These are phyloP conservation scores for Moesziomyces antarcticus DNA, from an alignment of 1,284 basidiomycete genomes.

Conservation along the genomic window DNA sequence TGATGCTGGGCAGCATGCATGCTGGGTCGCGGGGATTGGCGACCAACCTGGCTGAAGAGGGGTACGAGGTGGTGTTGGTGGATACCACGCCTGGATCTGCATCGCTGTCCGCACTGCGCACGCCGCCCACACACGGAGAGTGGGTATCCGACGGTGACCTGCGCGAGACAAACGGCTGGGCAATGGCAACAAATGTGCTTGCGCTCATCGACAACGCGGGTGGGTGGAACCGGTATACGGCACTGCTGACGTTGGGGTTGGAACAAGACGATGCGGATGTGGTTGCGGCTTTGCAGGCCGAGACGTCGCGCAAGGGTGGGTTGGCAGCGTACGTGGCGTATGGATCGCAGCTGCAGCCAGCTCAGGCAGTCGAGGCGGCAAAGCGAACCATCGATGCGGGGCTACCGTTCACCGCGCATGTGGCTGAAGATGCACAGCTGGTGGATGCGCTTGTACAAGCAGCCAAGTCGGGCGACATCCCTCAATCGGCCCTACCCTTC, in stretches of 20 bases:
- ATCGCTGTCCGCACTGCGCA: constrained; percentile 17
- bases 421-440: constrained; percentile 11
- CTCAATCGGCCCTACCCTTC: constrained; percentile 24
- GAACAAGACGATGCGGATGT: constrained; percentile 18
- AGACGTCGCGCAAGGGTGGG: constrained; percentile 13
- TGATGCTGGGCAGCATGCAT: constrained; percentile 17
- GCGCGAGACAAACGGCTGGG: constrained; percentile 23
- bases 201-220: constrained; percentile 9
- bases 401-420: constrained; percentile 13
- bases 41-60: constrained; percentile 34
- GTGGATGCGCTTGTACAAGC: constrained; percentile 14
- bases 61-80: constrained; percentile 31
- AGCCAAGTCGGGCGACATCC: constrained; percentile 15
- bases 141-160: constrained; percentile 13
- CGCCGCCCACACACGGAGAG: neutral
- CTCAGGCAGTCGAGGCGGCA: constrained; percentile 8
- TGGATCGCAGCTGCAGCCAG: constrained; percentile 10
- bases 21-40: constrained; percentile 26
- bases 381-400: neutral
- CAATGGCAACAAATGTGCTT: constrained; percentile 13
- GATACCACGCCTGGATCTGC: constrained; percentile 9
- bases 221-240: constrained; percentile 31
- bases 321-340: constrained; percentile 17
- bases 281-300: constrained; percentile 6
- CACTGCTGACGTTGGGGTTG: constrained; percentile 16